phyloP scores from a whole-genome alignment of 495 filamentous ascomycete species.

The Penicillium verhagenii region DNA sequence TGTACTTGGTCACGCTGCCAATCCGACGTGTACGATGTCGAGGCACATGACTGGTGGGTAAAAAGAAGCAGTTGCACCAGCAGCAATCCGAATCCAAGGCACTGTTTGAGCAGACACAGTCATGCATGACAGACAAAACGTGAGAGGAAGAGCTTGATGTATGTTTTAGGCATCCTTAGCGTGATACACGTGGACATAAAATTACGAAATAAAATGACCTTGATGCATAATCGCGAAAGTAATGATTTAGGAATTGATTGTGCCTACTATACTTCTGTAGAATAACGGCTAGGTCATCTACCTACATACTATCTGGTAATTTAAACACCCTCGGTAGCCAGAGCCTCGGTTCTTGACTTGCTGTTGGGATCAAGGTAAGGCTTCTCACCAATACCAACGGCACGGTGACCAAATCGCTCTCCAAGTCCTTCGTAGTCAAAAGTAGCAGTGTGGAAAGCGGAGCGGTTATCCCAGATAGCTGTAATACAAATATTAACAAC shows the following conservation, averaged over 20 bases:
- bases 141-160: neutral
- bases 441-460: constrained; percentile 67
- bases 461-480: constrained; percentile 78
- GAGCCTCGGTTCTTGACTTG: constrained; percentile 41
- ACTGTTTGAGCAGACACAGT: neutral
- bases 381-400: constrained; percentile 62
- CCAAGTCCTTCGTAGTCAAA: constrained; percentile 66
- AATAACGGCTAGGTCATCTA: no score
- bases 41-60: neutral
- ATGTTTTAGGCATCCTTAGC: neutral
- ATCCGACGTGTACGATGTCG: neutral
- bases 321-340: constrained; percentile 2
- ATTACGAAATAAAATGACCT: constrained; percentile 29
- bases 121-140: neutral
- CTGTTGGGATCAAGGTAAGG: constrained; percentile 57
- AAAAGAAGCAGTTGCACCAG: neutral
- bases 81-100: neutral
- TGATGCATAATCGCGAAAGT: neutral
- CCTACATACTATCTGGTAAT: no score
- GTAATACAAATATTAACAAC: neutral
- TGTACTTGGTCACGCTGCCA: neutral
- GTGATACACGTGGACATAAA: constrained; percentile 7
- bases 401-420: constrained; percentile 56
- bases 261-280: no score
- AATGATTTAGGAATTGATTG: neutral